Evolutionary conservation across 2,329 filamentous ascomycete genomes (phyloP).

Genomic region (Penicillium sp.): DNA sequence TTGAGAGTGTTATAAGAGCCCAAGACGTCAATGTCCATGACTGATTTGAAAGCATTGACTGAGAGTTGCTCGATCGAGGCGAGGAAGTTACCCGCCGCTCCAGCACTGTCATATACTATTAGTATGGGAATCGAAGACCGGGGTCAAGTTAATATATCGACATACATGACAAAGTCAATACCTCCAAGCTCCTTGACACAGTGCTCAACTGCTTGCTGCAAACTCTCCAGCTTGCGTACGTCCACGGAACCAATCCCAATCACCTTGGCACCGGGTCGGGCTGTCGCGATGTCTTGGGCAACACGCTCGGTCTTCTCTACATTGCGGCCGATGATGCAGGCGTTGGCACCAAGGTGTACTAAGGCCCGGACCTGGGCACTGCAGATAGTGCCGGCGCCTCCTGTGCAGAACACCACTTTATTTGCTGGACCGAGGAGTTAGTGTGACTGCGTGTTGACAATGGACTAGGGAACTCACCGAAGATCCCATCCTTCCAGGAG

Average conservation of each 20-base stretch:
- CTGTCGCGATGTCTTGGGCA: constrained; percentile 78
- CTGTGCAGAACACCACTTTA: constrained; percentile 92
- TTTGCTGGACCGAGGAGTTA: constrained; percentile 55
- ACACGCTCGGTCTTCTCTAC: constrained; percentile 79
- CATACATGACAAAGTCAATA: constrained; percentile 90
- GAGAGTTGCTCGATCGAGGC: constrained; percentile 78
- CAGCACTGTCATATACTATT: constrained; percentile 59
- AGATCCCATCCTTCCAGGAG: constrained; percentile 84
- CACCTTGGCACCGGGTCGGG: constrained; percentile 75
- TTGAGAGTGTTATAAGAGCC: constrained; percentile 95
- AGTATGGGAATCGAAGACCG: constrained; percentile 7
- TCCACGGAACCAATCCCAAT: constrained; percentile 74
- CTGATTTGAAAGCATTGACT: constrained; percentile 87
- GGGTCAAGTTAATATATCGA: background rate
- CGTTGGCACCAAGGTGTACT: constrained; percentile 86
- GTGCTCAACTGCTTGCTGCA: constrained; percentile 71
- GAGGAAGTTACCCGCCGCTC: constrained; percentile 93
- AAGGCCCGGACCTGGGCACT: constrained; percentile 89
- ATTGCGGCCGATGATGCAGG: constrained; percentile 90
- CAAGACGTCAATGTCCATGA: constrained; percentile 93
- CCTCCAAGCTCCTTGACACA: constrained; percentile 79
- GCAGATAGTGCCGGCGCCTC: constrained; percentile 90
- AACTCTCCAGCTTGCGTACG: constrained; percentile 68
- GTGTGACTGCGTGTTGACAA: background rate
- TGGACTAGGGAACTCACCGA: constrained; percentile 56